phyloP scores from a whole-genome alignment of 108 stramenopile species.

The Bacterosira constricta region DNA sequence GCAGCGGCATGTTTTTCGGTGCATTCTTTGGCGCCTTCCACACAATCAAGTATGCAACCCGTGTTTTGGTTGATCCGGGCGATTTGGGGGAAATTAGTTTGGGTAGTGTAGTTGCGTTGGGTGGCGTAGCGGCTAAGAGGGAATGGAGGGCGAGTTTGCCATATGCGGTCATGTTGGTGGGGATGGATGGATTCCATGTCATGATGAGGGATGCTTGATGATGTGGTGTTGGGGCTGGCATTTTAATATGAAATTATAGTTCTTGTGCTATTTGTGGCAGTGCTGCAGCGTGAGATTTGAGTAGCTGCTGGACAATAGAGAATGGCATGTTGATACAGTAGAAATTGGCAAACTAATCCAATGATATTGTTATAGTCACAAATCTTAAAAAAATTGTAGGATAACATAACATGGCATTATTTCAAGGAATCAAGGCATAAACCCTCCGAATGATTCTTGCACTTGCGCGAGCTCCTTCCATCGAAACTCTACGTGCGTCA shows the following conservation, averaged over 20 bases:
- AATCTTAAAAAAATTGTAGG: too few relatives aligned
- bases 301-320: too few relatives aligned
- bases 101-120: constrained; percentile 60
- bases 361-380: too few relatives aligned
- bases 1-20: constrained; percentile 73
- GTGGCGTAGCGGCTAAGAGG: constrained; percentile 60
- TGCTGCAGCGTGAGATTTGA: too few relatives aligned
- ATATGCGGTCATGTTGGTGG: constrained; percentile 81
- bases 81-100: constrained; percentile 65
- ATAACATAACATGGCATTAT: too few relatives aligned
- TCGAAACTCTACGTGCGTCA: constrained; percentile 15
- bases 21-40: constrained; percentile 75
- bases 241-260: not conserved
- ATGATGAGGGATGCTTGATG: constrained; percentile 58
- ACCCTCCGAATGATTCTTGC: constrained; percentile 6
- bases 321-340: too few relatives aligned
- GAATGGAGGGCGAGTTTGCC: constrained; percentile 77
- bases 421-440: constrained; percentile 19
- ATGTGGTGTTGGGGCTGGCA: not conserved
- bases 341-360: too few relatives aligned
- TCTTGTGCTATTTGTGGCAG: too few relatives aligned
- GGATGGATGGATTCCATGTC: constrained; percentile 78
- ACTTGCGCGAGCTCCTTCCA: constrained; percentile 14
- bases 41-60: constrained; percentile 66
- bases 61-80: constrained; percentile 72